These are phyloP conservation scores for Aspergillus fijiensis DNA, from an alignment of 2,329 filamentous ascomycete species.

Conservation along the genomic window DNA sequence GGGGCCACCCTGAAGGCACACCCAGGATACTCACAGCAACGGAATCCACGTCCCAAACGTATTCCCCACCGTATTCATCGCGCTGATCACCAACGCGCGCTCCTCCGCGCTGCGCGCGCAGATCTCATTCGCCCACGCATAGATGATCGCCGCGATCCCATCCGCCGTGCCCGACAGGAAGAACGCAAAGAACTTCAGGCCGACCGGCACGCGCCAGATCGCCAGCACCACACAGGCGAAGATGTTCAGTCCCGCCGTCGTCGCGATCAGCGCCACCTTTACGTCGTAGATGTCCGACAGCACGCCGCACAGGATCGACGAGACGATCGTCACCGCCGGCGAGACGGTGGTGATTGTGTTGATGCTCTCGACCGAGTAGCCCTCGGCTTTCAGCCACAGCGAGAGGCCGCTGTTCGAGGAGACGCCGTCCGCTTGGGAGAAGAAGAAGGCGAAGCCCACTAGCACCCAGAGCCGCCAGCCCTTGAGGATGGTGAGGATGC, in stretches of 20 bases:
- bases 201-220: no score
- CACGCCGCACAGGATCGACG: no score
- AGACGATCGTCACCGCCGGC: no score
- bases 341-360: no score
- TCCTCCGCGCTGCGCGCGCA: slow-evolving; percentile 35
- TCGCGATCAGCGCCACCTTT: no score
- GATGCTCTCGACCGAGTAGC: slow-evolving; percentile 15
- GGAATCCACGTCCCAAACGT: slow-evolving; percentile 31
- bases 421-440: slow-evolving; percentile 24
- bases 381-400: slow-evolving; percentile 22
- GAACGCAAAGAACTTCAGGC: no score
- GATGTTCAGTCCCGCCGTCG: no score
- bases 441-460: slow-evolving; percentile 17
- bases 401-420: slow-evolving; percentile 23
- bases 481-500: slow-evolving; percentile 17
- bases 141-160: slow-evolving; percentile 25
- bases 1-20: neutral
- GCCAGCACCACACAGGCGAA: no score
- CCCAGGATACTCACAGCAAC: slow-evolving; percentile 19
- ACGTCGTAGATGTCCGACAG: no score
- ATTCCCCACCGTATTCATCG: slow-evolving; percentile 35
- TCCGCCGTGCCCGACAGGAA: slow-evolving; percentile 21
- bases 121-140: slow-evolving; percentile 27
- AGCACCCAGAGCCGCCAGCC: no score
- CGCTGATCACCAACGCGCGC: slow-evolving; percentile 24